Evolutionary conservation across 169 alveolate genomes (phyloP).

Genomic region (Plasmodium vivax): DNA sequence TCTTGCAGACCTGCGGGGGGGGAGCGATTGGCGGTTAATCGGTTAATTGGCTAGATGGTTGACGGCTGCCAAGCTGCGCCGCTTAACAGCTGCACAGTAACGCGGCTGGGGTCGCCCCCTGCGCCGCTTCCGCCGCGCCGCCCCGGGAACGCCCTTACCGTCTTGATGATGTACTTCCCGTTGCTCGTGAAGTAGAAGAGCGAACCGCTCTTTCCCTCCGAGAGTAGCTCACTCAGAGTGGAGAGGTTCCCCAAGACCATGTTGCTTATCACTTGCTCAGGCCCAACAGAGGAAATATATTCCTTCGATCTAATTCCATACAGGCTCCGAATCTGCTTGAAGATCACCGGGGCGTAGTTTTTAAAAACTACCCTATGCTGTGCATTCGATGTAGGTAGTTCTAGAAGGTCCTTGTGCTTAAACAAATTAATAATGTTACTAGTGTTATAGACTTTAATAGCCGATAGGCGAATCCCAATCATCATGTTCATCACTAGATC

Average conservation of each 20-base stretch:
- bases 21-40: background rate
- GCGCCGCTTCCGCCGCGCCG: background rate
- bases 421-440: background rate
- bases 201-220: slow-evolving; percentile 97
- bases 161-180: slow-evolving; percentile 88
- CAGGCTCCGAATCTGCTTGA: slow-evolving; percentile 92
- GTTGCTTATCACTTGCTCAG: slow-evolving; percentile 95
- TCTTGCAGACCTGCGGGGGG: slow-evolving; percentile 19
- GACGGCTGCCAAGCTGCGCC: background rate
- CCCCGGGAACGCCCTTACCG: slow-evolving; percentile 72
- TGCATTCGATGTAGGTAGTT: slow-evolving; percentile 33
- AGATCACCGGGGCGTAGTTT: slow-evolving; percentile 96
- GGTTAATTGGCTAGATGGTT: background rate
- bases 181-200: slow-evolving; percentile 96
- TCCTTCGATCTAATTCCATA: slow-evolving; percentile 92
- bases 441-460: slow-evolving; percentile 73
- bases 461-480: slow-evolving; percentile 90
- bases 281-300: slow-evolving; percentile 96
- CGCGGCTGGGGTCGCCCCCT: background rate
- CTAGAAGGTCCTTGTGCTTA: slow-evolving; percentile 27
- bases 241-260: slow-evolving; percentile 96
- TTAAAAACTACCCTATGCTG: slow-evolving; percentile 85
- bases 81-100: background rate
- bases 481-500: slow-evolving; percentile 91
- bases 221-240: slow-evolving; percentile 93